phyloP scores from a whole-genome alignment of 1,284 basidiomycete species.

The Megacollybia platyphylla region DNA sequence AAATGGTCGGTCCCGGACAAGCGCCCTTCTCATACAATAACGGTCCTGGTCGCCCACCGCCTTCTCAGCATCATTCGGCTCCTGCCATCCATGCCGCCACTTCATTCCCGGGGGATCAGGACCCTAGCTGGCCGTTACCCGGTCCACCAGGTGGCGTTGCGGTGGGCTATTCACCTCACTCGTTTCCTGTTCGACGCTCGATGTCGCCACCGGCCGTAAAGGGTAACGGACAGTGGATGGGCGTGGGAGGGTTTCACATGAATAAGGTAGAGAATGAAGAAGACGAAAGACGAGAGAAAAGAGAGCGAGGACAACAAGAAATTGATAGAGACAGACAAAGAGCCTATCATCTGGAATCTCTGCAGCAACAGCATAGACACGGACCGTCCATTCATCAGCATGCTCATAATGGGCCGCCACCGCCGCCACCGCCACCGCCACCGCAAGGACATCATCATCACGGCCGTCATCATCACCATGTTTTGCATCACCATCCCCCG shows the following conservation, averaged over 20 bases:
- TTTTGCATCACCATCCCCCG: constrained; percentile 8
- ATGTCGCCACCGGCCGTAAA: constrained; percentile 10
- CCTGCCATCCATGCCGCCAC: background rate
- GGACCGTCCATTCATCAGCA: constrained; percentile 1
- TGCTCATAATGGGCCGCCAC: background rate
- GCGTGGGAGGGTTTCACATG: constrained; percentile 6
- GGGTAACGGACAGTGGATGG: constrained; percentile 14
- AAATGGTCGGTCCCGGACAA: constrained; percentile 2
- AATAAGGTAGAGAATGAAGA: constrained; percentile 7
- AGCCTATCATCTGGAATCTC: background rate
- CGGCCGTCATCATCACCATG: constrained; percentile 10
- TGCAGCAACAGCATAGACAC: constrained; percentile 3
- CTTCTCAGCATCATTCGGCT: constrained; percentile 3
- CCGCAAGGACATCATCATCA: constrained; percentile 2
- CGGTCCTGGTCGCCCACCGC: constrained; percentile 1
- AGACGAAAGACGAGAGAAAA: constrained; percentile 12
- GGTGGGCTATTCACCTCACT: background rate
- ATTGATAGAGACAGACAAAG: constrained; percentile 6
- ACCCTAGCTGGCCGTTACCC: constrained; percentile 1
- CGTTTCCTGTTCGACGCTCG: constrained; percentile 7
- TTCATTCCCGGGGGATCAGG: constrained; percentile 3
- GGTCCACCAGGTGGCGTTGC: background rate
- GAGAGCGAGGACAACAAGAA: constrained; percentile 1
- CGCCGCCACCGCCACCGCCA: background rate
- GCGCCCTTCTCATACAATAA: constrained; percentile 4